Evolutionary conservation across 2,329 filamentous ascomycete genomes (phyloP).

Genomic region (Magnaporthiopsis rhizophila): DNA sequence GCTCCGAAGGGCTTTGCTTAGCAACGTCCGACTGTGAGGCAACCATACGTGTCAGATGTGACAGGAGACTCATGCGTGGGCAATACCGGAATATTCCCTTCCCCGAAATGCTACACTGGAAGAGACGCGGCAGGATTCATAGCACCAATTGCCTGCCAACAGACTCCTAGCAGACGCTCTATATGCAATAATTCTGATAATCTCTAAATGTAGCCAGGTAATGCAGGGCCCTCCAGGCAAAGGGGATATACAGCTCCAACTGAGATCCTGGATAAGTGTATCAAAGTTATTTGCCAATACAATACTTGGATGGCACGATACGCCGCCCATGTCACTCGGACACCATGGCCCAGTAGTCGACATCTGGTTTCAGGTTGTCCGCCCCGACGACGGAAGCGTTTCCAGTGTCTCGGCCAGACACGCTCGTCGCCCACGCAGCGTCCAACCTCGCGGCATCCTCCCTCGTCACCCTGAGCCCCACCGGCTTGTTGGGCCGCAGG

Average conservation of each 20-base stretch:
- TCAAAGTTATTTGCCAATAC: no score
- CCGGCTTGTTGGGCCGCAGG: constrained; percentile 21
- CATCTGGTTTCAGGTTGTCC: constrained; percentile 8
- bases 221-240: no score
- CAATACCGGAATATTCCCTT: no score
- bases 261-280: no score
- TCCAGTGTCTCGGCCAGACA: not conserved
- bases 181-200: no score
- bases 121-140: not conserved
- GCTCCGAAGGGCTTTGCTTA: not conserved
- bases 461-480: constrained; percentile 15
- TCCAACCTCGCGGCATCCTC: constrained; percentile 15
- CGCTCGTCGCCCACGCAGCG: constrained; percentile 17
- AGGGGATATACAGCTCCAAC: no score
- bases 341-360: constrained; percentile 21
- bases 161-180: no score
- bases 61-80: no score
- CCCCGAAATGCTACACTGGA: not conserved
- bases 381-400: not conserved
- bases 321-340: not conserved
- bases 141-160: no score
- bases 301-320: not conserved
- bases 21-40: not conserved
- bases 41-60: not conserved
- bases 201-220: no score